Percentiles rank a stretch among this genome's conserved stretches.
Conservation (phyloP, 495 filamentous ascomycete genomes). For the Aspergillus conjunctus region DNA sequence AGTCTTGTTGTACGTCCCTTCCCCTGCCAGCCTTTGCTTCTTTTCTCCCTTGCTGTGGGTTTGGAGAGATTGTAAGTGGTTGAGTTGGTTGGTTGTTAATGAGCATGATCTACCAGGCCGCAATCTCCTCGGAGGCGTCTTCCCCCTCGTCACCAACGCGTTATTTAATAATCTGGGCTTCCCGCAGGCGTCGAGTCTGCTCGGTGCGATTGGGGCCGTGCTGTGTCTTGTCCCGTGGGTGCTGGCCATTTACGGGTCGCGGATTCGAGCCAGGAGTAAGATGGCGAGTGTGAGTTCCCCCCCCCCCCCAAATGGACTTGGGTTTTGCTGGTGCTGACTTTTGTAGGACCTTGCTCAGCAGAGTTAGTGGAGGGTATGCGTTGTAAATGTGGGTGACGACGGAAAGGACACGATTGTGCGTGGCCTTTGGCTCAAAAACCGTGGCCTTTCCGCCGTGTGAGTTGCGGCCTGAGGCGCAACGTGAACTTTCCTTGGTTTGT, state of each 20-base stretch:
- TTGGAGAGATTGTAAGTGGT: background rate
- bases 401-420: background rate
- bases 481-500: too few species aligned
- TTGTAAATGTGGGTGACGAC: background rate
- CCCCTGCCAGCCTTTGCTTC: background rate
- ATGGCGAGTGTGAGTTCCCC: constrained; percentile 61
- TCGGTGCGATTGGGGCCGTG: constrained; percentile 69
- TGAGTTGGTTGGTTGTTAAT: background rate
- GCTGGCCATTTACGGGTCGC: constrained; percentile 76
- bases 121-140: constrained; percentile 81
- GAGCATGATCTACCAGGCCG: constrained; percentile 44
- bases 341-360: constrained; percentile 33
- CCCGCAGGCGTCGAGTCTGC: constrained; percentile 69
- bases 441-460: too few species aligned
- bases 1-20: constrained; percentile 64
- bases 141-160: constrained; percentile 72
- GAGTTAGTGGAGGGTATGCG: background rate
- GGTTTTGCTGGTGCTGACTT: constrained; percentile 18
- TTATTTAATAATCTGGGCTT: constrained; percentile 75
- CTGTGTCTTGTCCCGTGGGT: constrained; percentile 86
- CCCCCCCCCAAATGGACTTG: background rate
- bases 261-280: constrained; percentile 75
- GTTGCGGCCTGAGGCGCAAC: too few species aligned
- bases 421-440: too few species aligned
- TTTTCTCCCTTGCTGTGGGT: background rate